Evolutionary conservation across 805 yeast genomes (phyloP).

Genomic region (Wilhelminamyces savonicus): DNA sequence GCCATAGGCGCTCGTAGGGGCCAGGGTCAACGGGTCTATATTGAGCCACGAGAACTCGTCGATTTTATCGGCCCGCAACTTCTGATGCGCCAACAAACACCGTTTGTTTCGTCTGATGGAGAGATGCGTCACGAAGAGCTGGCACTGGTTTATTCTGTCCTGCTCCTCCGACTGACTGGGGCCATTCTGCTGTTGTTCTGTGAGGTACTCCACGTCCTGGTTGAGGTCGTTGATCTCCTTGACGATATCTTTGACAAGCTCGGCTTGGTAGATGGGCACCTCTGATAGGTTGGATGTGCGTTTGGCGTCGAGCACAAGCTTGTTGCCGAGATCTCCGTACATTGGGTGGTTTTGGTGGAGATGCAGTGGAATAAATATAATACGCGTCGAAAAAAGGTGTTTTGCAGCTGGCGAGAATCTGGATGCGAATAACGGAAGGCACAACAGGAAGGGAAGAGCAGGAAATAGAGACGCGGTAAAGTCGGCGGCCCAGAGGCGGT

Average conservation of each 20-base stretch:
- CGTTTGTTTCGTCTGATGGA: constrained; percentile 86
- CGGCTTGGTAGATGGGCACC: constrained; percentile 68
- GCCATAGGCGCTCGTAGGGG: not conserved
- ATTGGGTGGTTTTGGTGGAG: too few species aligned
- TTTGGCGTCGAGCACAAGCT: constrained; percentile 80
- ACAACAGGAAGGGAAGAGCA: too few species aligned
- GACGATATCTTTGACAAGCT: constrained; percentile 59
- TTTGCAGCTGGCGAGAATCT: too few species aligned
- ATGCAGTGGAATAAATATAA: too few species aligned
- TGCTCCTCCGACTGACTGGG: constrained; percentile 23
- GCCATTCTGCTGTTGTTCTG: constrained; percentile 15
- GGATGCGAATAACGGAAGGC: too few species aligned
- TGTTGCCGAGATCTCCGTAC: constrained; percentile 87
- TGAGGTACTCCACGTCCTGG: constrained; percentile 46
- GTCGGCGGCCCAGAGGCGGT: too few species aligned
- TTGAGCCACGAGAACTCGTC: constrained; percentile 70
- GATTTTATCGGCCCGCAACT: constrained; percentile 59
- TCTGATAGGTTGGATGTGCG: constrained; percentile 60
- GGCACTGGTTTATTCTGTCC: constrained; percentile 51
- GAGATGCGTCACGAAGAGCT: constrained; percentile 61
- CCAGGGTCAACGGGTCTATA: constrained; percentile 38
- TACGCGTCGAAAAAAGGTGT: too few species aligned
- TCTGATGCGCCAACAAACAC: constrained; percentile 80
- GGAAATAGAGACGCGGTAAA: too few species aligned
- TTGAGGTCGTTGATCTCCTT: constrained; percentile 67